Evolutionary conservation across 371 early-diverging fungal species (phyloP).

Genomic region (Rhizopus delemar): DNA sequence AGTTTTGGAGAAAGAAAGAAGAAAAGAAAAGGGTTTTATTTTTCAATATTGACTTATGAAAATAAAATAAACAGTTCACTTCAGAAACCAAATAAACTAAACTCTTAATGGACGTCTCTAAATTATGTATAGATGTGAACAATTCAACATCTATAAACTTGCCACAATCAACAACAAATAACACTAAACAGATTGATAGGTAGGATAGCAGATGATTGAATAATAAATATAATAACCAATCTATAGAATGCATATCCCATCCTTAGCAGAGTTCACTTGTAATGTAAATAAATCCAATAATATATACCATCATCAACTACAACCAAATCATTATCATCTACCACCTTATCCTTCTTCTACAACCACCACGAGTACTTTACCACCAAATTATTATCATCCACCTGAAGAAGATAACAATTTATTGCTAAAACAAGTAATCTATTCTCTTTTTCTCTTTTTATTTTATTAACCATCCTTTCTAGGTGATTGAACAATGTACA

Average conservation of each 20-base stretch:
- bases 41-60: neutral
- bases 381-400: neutral
- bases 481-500: constrained; percentile 25
- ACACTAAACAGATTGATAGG: neutral
- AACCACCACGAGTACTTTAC: neutral
- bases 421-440: constrained; percentile 1
- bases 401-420: neutral
- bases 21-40: neutral
- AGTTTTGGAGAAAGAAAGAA: neutral
- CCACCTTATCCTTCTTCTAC: neutral
- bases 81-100: neutral
- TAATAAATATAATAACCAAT: neutral
- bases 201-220: neutral
- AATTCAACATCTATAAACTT: constrained; percentile 1
- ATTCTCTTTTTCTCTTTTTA: neutral
- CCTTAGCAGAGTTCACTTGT: neutral
- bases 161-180: neutral
- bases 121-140: constrained; percentile 20
- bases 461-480: neutral
- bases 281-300: constrained; percentile 3
- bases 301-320: neutral
- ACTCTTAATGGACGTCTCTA: constrained; percentile 20
- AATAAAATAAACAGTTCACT: neutral
- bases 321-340: neutral
- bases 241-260: neutral